Evolutionary conservation across 148 eudicot species (phyloP).

Genomic region (Agrostemma githago): DNA sequence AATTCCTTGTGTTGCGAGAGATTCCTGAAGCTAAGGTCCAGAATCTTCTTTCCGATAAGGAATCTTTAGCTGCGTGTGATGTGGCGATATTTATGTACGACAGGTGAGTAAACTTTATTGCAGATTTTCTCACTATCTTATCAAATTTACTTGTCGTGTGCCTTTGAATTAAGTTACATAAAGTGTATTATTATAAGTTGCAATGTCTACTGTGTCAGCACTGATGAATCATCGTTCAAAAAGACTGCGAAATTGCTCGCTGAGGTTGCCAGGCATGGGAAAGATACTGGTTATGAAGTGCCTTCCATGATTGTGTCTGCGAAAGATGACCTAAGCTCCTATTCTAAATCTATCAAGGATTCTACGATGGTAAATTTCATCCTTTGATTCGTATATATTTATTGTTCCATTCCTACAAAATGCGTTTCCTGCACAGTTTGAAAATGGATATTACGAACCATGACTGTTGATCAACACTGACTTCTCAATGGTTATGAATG

Average conservation of each 20-base stretch:
- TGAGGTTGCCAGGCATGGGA: conserved; percentile 32
- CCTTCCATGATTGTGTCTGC: no score
- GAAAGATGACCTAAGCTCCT: conserved; percentile 34
- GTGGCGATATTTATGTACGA: conserved; percentile 60
- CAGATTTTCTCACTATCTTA: background rate
- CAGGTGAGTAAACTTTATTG: no score
- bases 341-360: conserved; percentile 63
- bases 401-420: background rate
- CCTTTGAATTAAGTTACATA: background rate
- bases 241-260: conserved; percentile 66
- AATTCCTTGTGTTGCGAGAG: conserved; percentile 75
- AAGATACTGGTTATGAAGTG: no score
- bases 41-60: conserved; percentile 20
- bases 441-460: no score
- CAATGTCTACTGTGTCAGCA: conserved; percentile 21
- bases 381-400: background rate
- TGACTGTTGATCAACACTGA: no score
- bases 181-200: background rate
- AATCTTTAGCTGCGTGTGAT: conserved; percentile 72
- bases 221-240: conserved; percentile 66
- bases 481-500: background rate
- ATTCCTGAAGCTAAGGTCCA: conserved; percentile 68
- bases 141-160: background rate
- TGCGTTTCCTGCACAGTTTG: no score
- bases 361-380: conserved; percentile 58